phyloP scores from a whole-genome alignment of 2,329 filamentous ascomycete species.

The Dendrostoma leiphaemia region DNA sequence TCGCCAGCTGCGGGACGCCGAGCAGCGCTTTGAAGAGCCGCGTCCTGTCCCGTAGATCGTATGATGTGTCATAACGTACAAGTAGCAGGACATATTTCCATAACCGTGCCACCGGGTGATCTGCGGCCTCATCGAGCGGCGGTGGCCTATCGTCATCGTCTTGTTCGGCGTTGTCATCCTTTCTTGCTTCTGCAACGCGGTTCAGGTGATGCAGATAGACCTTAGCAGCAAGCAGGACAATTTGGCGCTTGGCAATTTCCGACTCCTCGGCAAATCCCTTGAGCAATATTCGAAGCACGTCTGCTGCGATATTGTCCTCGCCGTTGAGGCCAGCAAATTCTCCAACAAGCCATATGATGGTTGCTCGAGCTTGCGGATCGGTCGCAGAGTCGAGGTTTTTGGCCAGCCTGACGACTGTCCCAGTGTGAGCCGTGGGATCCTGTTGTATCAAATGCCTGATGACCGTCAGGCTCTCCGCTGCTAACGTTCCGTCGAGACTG shows the following conservation, averaged over 20 bases:
- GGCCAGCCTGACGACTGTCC: constrained; percentile 84
- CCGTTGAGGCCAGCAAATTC: constrained; percentile 82
- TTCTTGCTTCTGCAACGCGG: constrained; percentile 33
- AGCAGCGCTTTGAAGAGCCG: constrained; percentile 86
- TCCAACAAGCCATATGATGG: constrained; percentile 95
- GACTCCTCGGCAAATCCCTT: constrained; percentile 83
- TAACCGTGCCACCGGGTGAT: constrained; percentile 71
- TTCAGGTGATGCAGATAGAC: constrained; percentile 90
- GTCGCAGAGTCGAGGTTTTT: constrained; percentile 88
- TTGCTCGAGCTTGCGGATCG: constrained; percentile 84
- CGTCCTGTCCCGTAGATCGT: constrained; percentile 88
- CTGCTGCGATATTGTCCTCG: constrained; percentile 86
- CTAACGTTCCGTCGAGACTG: constrained; percentile 80
- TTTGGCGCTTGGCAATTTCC: constrained; percentile 85
- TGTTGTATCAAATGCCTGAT: constrained; percentile 95
- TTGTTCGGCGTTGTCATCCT: constrained; percentile 41
- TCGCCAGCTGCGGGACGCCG: constrained; percentile 80
- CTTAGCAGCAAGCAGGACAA: constrained; percentile 90
- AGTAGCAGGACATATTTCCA: constrained; percentile 85
- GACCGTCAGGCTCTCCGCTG: constrained; percentile 90
- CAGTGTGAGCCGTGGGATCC: constrained; percentile 74
- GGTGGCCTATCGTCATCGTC: constrained; percentile 28
- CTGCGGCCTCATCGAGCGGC: constrained; percentile 37
- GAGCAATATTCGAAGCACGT: constrained; percentile 83
- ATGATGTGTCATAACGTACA: constrained; percentile 89